Conservation (phyloP, 768 basidiomycete genomes). For the Mycena belliarum region DNA sequence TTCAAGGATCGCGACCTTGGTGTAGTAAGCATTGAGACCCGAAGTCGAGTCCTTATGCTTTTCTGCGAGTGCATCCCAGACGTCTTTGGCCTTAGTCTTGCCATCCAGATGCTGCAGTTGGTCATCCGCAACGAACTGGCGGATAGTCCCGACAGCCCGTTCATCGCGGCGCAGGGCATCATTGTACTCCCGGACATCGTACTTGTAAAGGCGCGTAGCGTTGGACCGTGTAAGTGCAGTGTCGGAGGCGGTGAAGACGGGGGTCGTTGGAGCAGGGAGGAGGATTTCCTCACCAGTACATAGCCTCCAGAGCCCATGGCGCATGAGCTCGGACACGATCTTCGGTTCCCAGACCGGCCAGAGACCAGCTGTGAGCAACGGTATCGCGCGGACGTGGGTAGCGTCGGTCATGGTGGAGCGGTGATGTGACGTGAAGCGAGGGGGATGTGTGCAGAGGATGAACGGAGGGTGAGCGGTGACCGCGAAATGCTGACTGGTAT, state of each 20-base stretch:
- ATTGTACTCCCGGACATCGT: conserved; percentile 1
- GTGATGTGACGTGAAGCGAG: too few relatives aligned
- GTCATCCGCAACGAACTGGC: neutral
- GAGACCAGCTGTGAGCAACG: neutral
- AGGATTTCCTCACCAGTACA: conserved; percentile 1
- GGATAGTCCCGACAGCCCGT: neutral
- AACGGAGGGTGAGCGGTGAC: neutral
- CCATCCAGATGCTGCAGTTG: neutral
- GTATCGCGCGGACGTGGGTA: neutral
- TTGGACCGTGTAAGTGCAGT: neutral
- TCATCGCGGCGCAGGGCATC: conserved; percentile 3
- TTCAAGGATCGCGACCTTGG: neutral
- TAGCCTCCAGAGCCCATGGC: neutral
- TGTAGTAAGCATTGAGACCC: too few relatives aligned
- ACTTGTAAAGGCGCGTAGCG: neutral
- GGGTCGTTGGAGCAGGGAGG: neutral
- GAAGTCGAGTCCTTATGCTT: neutral
- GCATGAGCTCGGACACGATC: conserved; percentile 6
- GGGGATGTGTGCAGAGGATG: too few relatives aligned
- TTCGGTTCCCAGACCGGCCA: neutral
- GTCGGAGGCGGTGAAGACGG: neutral
- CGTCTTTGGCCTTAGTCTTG: neutral
- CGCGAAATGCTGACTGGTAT: neutral
- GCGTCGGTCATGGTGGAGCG: neutral
- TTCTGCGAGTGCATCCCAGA: neutral